These are phyloP conservation scores for Peronospora belbahrii DNA, from an alignment of 352 stramenopile species.

Conservation along the genomic window DNA sequence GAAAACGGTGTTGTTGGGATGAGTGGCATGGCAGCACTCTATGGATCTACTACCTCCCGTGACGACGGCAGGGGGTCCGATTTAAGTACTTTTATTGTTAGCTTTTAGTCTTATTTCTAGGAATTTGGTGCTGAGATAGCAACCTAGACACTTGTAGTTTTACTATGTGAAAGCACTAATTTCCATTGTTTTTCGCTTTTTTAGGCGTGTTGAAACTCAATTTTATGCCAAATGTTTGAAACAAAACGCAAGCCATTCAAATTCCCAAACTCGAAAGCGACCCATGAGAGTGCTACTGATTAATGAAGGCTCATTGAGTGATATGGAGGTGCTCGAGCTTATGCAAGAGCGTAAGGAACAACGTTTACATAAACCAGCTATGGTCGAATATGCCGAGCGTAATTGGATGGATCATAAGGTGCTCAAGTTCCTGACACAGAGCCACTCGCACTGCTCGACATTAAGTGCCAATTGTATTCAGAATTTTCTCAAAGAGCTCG, in stretches of 20 bases:
- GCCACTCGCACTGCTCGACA: conserved; percentile 46
- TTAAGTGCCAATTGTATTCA: conserved; percentile 46
- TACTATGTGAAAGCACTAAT: conserved; percentile 16
- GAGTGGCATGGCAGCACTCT: conserved; percentile 4
- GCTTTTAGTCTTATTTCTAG: conserved; percentile 31
- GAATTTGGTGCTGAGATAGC: conserved; percentile 17
- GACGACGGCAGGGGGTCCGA: too few relatives aligned
- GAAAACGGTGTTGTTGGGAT: conserved; percentile 4
- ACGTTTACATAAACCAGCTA: conserved; percentile 68
- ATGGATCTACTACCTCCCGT: too few relatives aligned
- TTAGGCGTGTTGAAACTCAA: too few relatives aligned
- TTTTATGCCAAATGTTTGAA: too few relatives aligned
- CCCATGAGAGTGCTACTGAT: conserved; percentile 82
- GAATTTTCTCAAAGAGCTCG: conserved; percentile 49
- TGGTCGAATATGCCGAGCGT: conserved; percentile 71
- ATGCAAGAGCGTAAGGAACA: conserved; percentile 77
- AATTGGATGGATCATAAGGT: conserved; percentile 89
- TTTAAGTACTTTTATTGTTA: conserved; percentile 28
- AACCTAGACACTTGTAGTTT: conserved; percentile 28
- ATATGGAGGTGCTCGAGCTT: conserved; percentile 74
- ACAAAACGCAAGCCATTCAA: background rate
- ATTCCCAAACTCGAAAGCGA: background rate
- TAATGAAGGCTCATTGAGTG: conserved; percentile 71
- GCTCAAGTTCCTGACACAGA: conserved; percentile 79
- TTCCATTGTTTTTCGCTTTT: conserved; percentile 17